These are phyloP conservation scores for Pseudomonodictys pantanalensis DNA, from an alignment of 495 filamentous ascomycete species.

Conservation along the genomic window DNA sequence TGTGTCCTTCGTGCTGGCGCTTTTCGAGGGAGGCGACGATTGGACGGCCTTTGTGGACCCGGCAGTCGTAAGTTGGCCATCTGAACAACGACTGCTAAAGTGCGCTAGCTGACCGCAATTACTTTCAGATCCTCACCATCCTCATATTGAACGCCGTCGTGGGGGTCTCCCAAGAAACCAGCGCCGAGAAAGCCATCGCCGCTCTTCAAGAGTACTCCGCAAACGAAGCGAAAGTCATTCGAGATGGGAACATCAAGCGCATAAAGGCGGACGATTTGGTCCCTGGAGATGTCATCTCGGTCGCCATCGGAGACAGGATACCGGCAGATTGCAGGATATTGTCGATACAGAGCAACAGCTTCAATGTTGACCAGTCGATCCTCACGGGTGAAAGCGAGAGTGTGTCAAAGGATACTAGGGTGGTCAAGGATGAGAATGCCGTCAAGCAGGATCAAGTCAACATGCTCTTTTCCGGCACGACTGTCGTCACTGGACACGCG, in stretches of 20 bases:
- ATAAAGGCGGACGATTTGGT: slow-evolving; percentile 95
- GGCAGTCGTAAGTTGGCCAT: slow-evolving; percentile 65
- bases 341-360: slow-evolving; percentile 93
- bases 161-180: slow-evolving; percentile 97
- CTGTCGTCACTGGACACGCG: slow-evolving; percentile 91
- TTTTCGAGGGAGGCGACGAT: slow-evolving; percentile 89
- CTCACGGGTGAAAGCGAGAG: slow-evolving; percentile 98
- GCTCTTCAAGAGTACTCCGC: slow-evolving; percentile 99
- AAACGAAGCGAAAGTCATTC: slow-evolving; percentile 91
- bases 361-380: slow-evolving; percentile 93
- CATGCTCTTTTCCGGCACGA: slow-evolving; percentile 98
- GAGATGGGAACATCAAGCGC: slow-evolving; percentile 68
- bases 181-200: slow-evolving; percentile 97
- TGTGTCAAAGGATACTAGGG: slow-evolving; percentile 74
- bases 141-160: slow-evolving; percentile 95
- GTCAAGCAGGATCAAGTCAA: slow-evolving; percentile 98
- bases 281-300: slow-evolving; percentile 86
- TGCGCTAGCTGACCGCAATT: slow-evolving; percentile 11
- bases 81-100: not conserved
- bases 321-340: slow-evolving; percentile 95
- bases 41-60: slow-evolving; percentile 99
- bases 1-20: slow-evolving; percentile 89
- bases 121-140: slow-evolving; percentile 84
- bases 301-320: slow-evolving; percentile 88
- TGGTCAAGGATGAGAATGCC: slow-evolving; percentile 72